Conservation (phyloP, 1,139 yeast genomes). For the Casaregolazyma suthepensis region DNA sequence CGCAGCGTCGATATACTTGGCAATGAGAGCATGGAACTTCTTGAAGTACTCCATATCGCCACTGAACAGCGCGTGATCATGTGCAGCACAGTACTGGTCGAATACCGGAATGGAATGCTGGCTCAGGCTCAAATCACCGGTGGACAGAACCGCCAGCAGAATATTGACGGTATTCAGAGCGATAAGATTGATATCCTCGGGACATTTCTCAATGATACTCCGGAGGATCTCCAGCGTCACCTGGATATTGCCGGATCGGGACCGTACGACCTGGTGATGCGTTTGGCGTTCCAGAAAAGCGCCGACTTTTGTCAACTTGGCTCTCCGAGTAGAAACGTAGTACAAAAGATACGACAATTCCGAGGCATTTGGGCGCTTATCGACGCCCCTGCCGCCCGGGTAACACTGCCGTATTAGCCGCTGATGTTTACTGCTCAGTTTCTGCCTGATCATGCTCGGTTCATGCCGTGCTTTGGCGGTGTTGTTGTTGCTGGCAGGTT, state of each 20-base stretch:
- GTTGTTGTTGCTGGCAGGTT: background rate
- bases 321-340: slow-evolving; percentile 87
- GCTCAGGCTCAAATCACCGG: slow-evolving; percentile 52
- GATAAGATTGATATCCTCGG: slow-evolving; percentile 77
- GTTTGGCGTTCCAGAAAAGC: slow-evolving; percentile 61
- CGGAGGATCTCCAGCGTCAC: slow-evolving; percentile 71
- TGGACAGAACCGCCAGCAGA: slow-evolving; percentile 39
- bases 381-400: slow-evolving; percentile 80
- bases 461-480: background rate
- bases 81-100: slow-evolving; percentile 53
- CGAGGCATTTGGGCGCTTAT: slow-evolving; percentile 86
- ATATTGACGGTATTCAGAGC: slow-evolving; percentile 45
- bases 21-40: slow-evolving; percentile 40
- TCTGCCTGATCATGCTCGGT: slow-evolving; percentile 12
- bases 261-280: slow-evolving; percentile 53
- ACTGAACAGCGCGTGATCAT: slow-evolving; percentile 63
- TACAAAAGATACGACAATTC: slow-evolving; percentile 82
- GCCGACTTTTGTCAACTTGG: slow-evolving; percentile 83
- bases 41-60: slow-evolving; percentile 63
- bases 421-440: slow-evolving; percentile 66
- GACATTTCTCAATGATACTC: slow-evolving; percentile 67
- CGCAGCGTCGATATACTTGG: slow-evolving; percentile 19
- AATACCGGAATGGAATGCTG: slow-evolving; percentile 44
- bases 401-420: slow-evolving; percentile 85
- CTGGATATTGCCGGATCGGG: slow-evolving; percentile 68